Conservation (phyloP, 306 rosid genomes). For the Trichosanthes truncata region DNA sequence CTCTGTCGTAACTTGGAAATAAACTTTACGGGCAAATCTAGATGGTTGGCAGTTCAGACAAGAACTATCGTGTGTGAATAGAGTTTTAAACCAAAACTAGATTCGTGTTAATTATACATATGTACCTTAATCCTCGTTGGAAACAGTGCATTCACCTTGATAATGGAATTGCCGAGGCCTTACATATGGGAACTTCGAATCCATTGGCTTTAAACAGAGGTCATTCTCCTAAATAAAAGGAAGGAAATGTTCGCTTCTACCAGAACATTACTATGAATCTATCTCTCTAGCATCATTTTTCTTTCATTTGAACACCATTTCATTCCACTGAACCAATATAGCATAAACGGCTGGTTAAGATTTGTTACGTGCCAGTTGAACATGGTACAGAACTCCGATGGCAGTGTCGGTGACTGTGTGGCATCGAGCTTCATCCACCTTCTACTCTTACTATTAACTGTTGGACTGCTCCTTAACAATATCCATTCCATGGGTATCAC, state of each 20-base stretch:
- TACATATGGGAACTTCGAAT: neutral
- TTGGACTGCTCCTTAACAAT: constrained; percentile 26
- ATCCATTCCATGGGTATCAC: constrained; percentile 43
- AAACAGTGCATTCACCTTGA: neutral
- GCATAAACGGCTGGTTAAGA: neutral
- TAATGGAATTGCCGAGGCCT: neutral
- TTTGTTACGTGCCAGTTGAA: neutral
- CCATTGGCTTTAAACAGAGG: neutral
- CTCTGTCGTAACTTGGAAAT: neutral
- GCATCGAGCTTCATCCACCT: constrained; percentile 18
- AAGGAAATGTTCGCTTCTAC: neutral
- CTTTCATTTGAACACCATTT: neutral
- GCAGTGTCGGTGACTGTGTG: neutral
- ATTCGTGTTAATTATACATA: neutral
- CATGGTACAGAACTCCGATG: neutral
- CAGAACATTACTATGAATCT: neutral
- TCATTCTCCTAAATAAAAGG: neutral
- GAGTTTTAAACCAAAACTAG: neutral
- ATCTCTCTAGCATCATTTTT: neutral
- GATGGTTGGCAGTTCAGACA: neutral
- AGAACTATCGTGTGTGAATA: neutral
- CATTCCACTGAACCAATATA: neutral
- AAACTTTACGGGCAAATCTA: neutral
- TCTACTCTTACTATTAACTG: constrained; percentile 31
- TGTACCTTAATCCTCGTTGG: neutral